Evolutionary conservation across 2,329 filamentous ascomycete genomes (phyloP).

Genomic region (Microsporum canis): DNA sequence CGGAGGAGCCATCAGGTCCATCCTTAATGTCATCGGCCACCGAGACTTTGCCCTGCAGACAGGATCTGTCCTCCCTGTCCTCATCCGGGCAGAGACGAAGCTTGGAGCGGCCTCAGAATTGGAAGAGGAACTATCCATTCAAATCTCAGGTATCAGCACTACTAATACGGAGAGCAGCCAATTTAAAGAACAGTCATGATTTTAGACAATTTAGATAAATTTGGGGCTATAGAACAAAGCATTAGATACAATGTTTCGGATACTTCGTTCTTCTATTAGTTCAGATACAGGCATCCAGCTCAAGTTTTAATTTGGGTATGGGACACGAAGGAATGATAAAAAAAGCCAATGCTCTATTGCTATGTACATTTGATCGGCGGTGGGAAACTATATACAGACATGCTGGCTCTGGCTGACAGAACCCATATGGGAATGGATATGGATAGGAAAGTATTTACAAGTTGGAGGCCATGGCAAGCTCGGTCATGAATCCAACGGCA

Average conservation of each 20-base stretch:
- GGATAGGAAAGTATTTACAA: neutral
- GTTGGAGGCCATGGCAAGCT: constrained; percentile 52
- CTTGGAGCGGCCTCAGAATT: neutral
- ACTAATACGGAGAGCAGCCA: too few species aligned
- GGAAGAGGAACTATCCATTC: neutral
- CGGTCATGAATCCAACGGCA: constrained; percentile 71
- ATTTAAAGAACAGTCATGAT: neutral
- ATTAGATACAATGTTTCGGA: neutral
- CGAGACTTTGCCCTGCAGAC: constrained; percentile 38
- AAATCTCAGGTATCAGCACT: neutral
- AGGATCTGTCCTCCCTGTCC: constrained; percentile 41
- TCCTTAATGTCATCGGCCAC: constrained; percentile 39
- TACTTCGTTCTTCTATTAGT: too few species aligned
- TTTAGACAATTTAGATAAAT: neutral
- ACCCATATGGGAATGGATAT: neutral
- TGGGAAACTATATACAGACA: neutral
- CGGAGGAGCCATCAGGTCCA: constrained; percentile 46
- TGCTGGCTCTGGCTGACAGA: neutral
- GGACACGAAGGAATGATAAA: too few species aligned
- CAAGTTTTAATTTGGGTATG: too few species aligned
- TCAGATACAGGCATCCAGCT: too few species aligned
- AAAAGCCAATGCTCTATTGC: neutral
- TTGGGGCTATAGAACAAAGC: neutral
- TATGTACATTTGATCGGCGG: neutral
- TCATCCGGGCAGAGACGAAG: constrained; percentile 35